Evolutionary conservation across 352 stramenopile genomes (phyloP), one percentile per base, ranked within the genome.

Genomic region (Salisapilia sapeloensis): DNA sequence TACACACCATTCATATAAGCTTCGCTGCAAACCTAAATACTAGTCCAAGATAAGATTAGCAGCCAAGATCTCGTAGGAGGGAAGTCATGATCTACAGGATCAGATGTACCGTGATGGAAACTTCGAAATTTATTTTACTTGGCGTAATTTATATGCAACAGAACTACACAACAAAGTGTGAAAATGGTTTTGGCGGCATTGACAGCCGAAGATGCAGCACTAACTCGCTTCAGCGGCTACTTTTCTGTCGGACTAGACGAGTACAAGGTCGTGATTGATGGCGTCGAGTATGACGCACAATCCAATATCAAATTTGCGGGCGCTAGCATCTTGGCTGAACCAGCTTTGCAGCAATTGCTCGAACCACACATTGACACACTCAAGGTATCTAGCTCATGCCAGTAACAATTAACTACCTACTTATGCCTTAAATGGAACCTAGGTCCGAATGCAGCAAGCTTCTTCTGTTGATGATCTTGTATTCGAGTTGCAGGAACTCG

Each of bases 401-500:
- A 6, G 21, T 22, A 25, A n/a, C n/a, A n/a, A n/a, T n/a, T n/a
- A n/a, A n/a, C 13, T 10, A 27, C 14, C 14, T 13, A 19, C n/a
- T 4, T 35, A 4, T 23, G 6, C 29, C 2, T 20, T 2, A 12
- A n/a, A 27, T 16, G 24, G 4, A 29, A 21, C 19, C 6, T 19
- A 57, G 48, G 46, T 62, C 22, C 57, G 66, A 10, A 27, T 84
- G 26, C 49, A 44, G 23, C 69, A 81, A 37, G 56, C 65, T 14
- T 46, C 60, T 31, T 71, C 62, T 16, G 45, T 84, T 12, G 48
- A 43, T 9, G 49, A 52, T 19, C 77, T 84, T 16, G 46, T 57
- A 12, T 33, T 37, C 4, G 62, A 84, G 33, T 39, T 84, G 10
- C 42, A 81, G 21, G 65, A 84, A 38, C 46, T 84, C 19, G 42